These are phyloP conservation scores for Adansonia gregorii DNA, from an alignment of 441 rosid species.

Conservation along the genomic window DNA sequence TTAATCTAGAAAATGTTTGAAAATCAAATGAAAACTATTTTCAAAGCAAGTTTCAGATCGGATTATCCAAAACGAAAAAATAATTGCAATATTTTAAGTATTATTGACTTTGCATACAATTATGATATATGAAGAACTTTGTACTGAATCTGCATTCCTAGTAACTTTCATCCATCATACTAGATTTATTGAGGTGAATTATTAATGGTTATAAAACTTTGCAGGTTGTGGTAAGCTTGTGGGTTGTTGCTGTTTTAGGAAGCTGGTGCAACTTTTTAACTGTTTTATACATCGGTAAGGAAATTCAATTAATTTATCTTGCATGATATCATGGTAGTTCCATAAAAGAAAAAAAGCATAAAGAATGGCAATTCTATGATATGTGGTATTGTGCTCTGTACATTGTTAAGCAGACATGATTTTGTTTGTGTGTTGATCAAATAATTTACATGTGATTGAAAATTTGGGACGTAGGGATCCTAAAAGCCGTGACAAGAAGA, in stretches of 20 bases:
- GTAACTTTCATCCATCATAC: neutral
- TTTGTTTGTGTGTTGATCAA: neutral
- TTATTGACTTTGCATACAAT: conserved; percentile 7
- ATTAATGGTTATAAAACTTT: conserved; percentile 18
- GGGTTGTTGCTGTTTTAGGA: conserved; percentile 79
- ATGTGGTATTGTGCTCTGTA: neutral
- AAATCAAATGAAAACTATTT: neutral
- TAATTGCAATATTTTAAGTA: neutral
- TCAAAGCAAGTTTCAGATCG: neutral
- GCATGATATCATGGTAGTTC: neutral
- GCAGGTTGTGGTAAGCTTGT: conserved; percentile 69
- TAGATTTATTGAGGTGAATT: conserved; percentile 1
- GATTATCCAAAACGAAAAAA: neutral
- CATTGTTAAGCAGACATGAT: neutral
- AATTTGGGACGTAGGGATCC: neutral
- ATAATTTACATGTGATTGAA: neutral
- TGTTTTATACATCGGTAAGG: conserved; percentile 80
- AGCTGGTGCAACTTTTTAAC: conserved; percentile 95
- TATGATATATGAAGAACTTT: neutral
- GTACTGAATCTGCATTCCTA: neutral
- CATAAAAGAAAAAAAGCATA: neutral
- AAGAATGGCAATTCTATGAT: neutral
- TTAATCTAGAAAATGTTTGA: neutral
- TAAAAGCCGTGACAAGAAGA: neutral
- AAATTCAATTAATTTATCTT: neutral